A percentile compares a stretch with the other conserved stretches of the same genome.
These are phyloP conservation scores for Lathyrus tuberosus DNA, from an alignment of 306 rosid species.

Conservation along the genomic window DNA sequence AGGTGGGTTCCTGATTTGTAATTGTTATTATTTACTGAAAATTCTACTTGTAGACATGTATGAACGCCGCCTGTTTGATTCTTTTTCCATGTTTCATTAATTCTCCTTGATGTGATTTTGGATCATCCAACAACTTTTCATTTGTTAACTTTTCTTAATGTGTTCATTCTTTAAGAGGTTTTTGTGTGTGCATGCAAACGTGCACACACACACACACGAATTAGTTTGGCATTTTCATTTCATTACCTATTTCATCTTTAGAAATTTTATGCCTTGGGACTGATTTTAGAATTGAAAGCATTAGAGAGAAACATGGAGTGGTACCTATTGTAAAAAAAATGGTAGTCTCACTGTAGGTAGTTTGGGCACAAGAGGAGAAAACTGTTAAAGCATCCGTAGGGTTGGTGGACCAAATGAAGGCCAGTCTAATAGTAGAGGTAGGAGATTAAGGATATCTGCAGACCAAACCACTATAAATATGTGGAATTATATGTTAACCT, in stretches of 20 bases:
- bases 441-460: neutral
- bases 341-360: conserved; percentile 2
- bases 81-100: conserved; percentile 7
- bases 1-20: conserved; percentile 52
- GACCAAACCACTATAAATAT: neutral
- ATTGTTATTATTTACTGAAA: conserved; percentile 21
- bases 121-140: conserved; percentile 30
- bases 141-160: conserved; percentile 1
- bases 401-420: conserved; percentile 1
- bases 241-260: neutral
- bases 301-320: neutral
- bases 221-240: conserved; percentile 12
- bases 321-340: neutral
- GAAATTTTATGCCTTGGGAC: neutral
- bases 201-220: neutral
- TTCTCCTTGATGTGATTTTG: conserved; percentile 30
- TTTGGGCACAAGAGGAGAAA: neutral
- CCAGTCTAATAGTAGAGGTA: neutral
- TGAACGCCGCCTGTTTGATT: conserved; percentile 18
- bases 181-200: neutral
- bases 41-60: conserved; percentile 29
- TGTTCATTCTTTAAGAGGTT: neutral
- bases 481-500: neutral
- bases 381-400: neutral
- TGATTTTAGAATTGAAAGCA: conserved; percentile 2